Percentiles rank a stretch among this genome's conserved stretches.
These are phyloP conservation scores for Yamadazyma laniorum DNA, from an alignment of 805 yeast species.

Conservation along the genomic window DNA sequence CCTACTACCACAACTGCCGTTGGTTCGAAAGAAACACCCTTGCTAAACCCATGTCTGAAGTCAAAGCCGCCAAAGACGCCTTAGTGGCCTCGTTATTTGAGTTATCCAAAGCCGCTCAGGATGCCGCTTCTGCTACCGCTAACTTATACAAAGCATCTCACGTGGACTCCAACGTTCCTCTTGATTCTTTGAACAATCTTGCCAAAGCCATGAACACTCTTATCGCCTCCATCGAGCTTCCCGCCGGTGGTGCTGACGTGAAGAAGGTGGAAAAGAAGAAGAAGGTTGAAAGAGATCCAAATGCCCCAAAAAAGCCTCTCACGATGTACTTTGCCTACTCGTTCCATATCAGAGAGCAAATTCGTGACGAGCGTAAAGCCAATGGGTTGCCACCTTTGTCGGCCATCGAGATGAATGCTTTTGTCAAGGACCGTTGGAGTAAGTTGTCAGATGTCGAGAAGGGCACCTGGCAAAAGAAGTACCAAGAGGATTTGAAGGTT, in stretches of 20 bases:
- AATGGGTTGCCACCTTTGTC: slow-evolving; percentile 60
- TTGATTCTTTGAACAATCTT: slow-evolving; percentile 26
- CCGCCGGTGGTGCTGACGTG: slow-evolving; percentile 24
- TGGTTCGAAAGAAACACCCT: background rate
- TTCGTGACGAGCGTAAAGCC: slow-evolving; percentile 64
- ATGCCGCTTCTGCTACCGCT: slow-evolving; percentile 76
- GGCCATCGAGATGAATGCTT: slow-evolving; percentile 75
- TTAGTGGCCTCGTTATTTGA: slow-evolving; percentile 74
- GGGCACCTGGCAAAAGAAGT: slow-evolving; percentile 62
- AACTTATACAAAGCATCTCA: slow-evolving; percentile 11
- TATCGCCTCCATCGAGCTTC: slow-evolving; percentile 17
- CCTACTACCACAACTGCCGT: background rate
- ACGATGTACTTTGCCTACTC: slow-evolving; percentile 81
- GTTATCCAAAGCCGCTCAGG: slow-evolving; percentile 82
- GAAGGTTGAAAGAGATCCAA: slow-evolving; percentile 67
- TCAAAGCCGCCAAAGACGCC: slow-evolving; percentile 23
- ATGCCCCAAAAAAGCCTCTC: slow-evolving; percentile 93
- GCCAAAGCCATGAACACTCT: slow-evolving; percentile 32
- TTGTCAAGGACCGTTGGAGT: slow-evolving; percentile 79
- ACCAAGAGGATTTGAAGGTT: slow-evolving; percentile 45
- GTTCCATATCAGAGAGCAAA: slow-evolving; percentile 65
- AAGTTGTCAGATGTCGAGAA: slow-evolving; percentile 67
- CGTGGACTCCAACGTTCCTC: slow-evolving; percentile 8
- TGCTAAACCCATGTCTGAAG: slow-evolving; percentile 10
- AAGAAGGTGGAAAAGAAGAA: slow-evolving; percentile 46